Evolutionary conservation across 2,329 filamentous ascomycete genomes (phyloP).

Genomic region (Aurifilum marmelostoma): DNA sequence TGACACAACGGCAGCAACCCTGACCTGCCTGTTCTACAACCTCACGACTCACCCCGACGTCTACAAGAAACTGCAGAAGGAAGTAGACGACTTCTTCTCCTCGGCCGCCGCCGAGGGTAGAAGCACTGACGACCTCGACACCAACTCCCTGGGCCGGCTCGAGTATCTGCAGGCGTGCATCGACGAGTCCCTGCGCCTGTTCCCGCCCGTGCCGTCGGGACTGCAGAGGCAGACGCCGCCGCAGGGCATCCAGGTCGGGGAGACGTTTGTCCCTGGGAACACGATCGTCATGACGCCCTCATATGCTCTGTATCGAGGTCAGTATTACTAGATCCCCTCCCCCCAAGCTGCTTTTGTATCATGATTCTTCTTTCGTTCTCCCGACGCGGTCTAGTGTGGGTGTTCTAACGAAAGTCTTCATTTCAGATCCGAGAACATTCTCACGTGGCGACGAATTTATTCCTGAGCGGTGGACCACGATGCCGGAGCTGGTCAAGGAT

Average conservation of each 20-base stretch:
- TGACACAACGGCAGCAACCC: slow-evolving; percentile 32
- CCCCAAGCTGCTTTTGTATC: neutral
- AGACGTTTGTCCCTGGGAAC: slow-evolving; percentile 32
- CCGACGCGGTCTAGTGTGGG: no score
- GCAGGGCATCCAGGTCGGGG: slow-evolving; percentile 36
- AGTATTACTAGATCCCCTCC: neutral
- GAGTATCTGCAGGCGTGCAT: slow-evolving; percentile 24
- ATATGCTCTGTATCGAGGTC: slow-evolving; percentile 32
- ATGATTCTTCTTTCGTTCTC: no score
- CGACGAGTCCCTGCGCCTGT: slow-evolving; percentile 24
- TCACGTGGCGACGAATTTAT: slow-evolving; percentile 29
- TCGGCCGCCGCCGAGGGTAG: slow-evolving; percentile 23
- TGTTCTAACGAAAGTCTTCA: no score
- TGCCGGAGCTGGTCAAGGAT: slow-evolving; percentile 23
- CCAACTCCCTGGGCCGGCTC: slow-evolving; percentile 24
- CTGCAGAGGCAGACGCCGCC: slow-evolving; percentile 34
- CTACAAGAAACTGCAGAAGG: slow-evolving; percentile 27
- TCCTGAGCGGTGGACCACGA: slow-evolving; percentile 31
- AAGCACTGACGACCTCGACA: slow-evolving; percentile 20
- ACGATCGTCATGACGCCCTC: slow-evolving; percentile 31
- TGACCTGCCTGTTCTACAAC: slow-evolving; percentile 32
- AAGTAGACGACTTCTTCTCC: slow-evolving; percentile 28
- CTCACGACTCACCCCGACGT: slow-evolving; percentile 27
- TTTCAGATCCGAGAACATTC: slow-evolving; percentile 26
- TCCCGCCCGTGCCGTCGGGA: slow-evolving; percentile 21